Evolutionary conservation across 164 flowering plant genomes (phyloP), one percentile per base, ranked within the genome.

Genomic region (Vitis vinifera): DNA sequence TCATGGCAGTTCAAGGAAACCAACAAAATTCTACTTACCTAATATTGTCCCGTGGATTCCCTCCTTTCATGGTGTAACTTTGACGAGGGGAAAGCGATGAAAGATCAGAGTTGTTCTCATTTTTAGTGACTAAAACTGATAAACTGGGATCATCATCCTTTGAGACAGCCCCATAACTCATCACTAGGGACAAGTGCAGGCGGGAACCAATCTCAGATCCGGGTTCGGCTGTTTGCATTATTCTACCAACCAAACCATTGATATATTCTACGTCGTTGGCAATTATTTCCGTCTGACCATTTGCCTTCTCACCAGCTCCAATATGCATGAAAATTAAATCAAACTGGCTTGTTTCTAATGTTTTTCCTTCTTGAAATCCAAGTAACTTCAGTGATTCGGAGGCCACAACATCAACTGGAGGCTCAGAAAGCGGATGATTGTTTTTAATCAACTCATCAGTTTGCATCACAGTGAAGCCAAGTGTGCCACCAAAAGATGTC

Each of bases 21-120:
- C 17, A 61, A 27, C 13, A 55, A 63, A 17, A 44, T 61, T 57
- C 44, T 51, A 69, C 79, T 71, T 84, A 88, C 97, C 98, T 86
- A 51, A 90, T 83, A 70, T 87, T 77, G n/a, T 73, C 68, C 57
- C 89, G 65, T 10, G 70, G 75, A 49, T 68, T 73, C 12, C 84
- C 87, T 67, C 88, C 94, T 79, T 78, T 92, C 85, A 86, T 83
- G 49, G 88, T 77, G 79, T 88, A 94, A 84, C 97, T 94, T 81
- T 92, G 95, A 27, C 83, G 83, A 72, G 99, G 98, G 62, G 76
- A 51, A 68, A 91, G 80, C 51, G 12, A 55, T 19, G 85, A 77
- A 70, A 92, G 82, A 65, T 74, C 63, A 48, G 85, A 71, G 59
- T 80, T 71, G 15, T 51, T 70, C 48, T 71, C 83, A 62, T 67